These are phyloP conservation scores for Fusarium buharicum DNA, from an alignment of 2,329 filamentous ascomycete species.

Conservation along the genomic window DNA sequence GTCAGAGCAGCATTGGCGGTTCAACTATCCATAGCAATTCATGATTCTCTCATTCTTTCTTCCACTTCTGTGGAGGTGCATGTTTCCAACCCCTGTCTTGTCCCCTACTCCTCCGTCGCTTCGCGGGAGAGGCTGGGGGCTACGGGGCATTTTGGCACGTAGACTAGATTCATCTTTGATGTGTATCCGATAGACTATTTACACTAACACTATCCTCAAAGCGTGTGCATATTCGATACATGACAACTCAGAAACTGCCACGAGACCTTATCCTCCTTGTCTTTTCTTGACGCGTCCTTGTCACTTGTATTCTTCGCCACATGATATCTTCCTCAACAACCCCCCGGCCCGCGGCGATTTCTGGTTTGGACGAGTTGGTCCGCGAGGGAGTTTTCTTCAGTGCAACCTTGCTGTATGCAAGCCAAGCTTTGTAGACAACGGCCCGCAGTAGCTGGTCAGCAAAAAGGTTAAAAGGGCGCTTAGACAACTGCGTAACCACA, in stretches of 20 bases:
- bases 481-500: constrained; percentile 9
- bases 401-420: constrained; percentile 26
- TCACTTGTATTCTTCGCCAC: not conserved
- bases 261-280: constrained; percentile 4
- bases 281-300: constrained; percentile 3
- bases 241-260: constrained; percentile 3
- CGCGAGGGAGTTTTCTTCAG: constrained; percentile 7
- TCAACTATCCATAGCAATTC: not conserved
- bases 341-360: constrained; percentile 32
- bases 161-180: constrained; percentile 4
- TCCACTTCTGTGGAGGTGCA: constrained; percentile 33
- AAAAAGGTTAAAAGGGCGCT: constrained; percentile 26
- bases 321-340: constrained; percentile 8
- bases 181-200: not conserved
- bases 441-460: constrained; percentile 11
- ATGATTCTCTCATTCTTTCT: constrained; percentile 11
- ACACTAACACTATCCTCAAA: not conserved
- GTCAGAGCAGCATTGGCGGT: constrained; percentile 14
- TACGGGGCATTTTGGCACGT: constrained; percentile 6
- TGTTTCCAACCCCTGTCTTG: constrained; percentile 25
- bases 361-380: constrained; percentile 25
- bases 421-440: constrained; percentile 27
- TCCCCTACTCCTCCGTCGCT: constrained; percentile 8
- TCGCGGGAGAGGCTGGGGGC: constrained; percentile 32
- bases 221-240: not conserved